Conservation (phyloP, 2,329 filamentous ascomycete species). For the Emmonsia crescens region DNA sequence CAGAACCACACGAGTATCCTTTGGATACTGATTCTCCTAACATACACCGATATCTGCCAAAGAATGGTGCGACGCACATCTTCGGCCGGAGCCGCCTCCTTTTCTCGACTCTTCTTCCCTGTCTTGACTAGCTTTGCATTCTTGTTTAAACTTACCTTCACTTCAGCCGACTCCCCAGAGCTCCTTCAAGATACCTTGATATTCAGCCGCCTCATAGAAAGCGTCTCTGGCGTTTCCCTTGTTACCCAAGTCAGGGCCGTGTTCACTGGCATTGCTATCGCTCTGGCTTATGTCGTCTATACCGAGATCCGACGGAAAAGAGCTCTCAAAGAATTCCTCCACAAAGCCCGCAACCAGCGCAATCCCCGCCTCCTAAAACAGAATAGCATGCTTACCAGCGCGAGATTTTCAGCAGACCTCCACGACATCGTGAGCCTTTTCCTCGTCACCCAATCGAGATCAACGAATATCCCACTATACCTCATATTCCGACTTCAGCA, state of each 20-base stretch:
- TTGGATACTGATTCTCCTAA: slow-evolving; percentile 60
- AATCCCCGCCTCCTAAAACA: background rate
- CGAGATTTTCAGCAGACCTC: slow-evolving; percentile 27
- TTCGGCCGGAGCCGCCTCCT: slow-evolving; percentile 24
- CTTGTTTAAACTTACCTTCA: slow-evolving; percentile 84
- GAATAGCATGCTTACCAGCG: background rate
- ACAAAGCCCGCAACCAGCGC: background rate
- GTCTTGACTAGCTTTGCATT: slow-evolving; percentile 45
- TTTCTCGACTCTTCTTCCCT: slow-evolving; percentile 8
- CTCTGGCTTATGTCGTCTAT: slow-evolving; percentile 20
- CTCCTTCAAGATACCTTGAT: slow-evolving; percentile 42
- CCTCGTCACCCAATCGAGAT: slow-evolving; percentile 74
- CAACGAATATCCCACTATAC: slow-evolving; percentile 76
- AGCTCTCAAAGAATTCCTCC: background rate
- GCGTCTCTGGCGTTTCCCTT: slow-evolving; percentile 33
- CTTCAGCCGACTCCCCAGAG: slow-evolving; percentile 77
- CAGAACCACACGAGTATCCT: slow-evolving; percentile 53
- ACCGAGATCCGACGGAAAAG: slow-evolving; percentile 7
- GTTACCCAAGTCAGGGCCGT: slow-evolving; percentile 42
- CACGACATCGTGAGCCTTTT: slow-evolving; percentile 68
- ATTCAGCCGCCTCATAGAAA: slow-evolving; percentile 25
- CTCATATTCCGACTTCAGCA: slow-evolving; percentile 59
- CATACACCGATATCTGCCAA: slow-evolving; percentile 53
- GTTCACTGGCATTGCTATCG: slow-evolving; percentile 35
- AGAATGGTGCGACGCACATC: slow-evolving; percentile 23